phyloP scores from a whole-genome alignment of 805 yeast genomes.

The Cyberlindnera mississippiensis region DNA sequence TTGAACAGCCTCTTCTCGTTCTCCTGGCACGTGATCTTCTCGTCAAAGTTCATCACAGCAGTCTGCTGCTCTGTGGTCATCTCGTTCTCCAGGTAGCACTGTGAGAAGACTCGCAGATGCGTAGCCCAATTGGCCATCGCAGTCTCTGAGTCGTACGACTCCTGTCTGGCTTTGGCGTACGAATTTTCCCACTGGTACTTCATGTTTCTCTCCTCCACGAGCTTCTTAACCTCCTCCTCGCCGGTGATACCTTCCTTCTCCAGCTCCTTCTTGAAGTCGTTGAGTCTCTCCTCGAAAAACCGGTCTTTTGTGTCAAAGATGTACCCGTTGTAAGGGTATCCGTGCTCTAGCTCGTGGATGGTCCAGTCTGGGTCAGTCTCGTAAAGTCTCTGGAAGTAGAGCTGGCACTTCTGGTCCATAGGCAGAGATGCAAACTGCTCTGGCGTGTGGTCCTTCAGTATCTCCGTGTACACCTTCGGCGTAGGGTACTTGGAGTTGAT shows the following conservation, averaged over 20 bases:
- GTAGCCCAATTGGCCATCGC: constrained; percentile 24
- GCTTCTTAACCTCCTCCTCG: constrained; percentile 8
- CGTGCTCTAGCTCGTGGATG: constrained; percentile 20
- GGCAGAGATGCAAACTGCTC: constrained; percentile 17
- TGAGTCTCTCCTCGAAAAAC: constrained; percentile 16
- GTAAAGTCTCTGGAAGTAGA: constrained; percentile 20
- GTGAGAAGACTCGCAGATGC: constrained; percentile 26
- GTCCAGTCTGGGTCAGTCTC: constrained; percentile 24
- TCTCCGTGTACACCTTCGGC: constrained; percentile 18
- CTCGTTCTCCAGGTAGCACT: constrained; percentile 22
- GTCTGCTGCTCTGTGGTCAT: constrained; percentile 6
- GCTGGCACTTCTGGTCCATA: constrained; percentile 16
- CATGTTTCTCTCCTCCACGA: constrained; percentile 10
- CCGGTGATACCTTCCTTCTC: constrained; percentile 12
- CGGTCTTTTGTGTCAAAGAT: constrained; percentile 26
- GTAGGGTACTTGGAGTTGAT: constrained; percentile 22
- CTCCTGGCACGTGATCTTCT: constrained; percentile 17
- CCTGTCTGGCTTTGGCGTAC: constrained; percentile 12
- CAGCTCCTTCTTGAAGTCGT: constrained; percentile 16
- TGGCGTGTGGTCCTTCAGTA: constrained; percentile 14
- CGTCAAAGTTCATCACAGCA: constrained; percentile 6
- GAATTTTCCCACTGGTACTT: constrained; percentile 18
- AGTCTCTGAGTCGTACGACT: constrained; percentile 22
- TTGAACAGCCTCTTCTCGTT: constrained; percentile 38
- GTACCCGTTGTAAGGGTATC: constrained; percentile 19